Evolutionary conservation across 805 yeast genomes (phyloP).

Genomic region (Candida awuae): DNA sequence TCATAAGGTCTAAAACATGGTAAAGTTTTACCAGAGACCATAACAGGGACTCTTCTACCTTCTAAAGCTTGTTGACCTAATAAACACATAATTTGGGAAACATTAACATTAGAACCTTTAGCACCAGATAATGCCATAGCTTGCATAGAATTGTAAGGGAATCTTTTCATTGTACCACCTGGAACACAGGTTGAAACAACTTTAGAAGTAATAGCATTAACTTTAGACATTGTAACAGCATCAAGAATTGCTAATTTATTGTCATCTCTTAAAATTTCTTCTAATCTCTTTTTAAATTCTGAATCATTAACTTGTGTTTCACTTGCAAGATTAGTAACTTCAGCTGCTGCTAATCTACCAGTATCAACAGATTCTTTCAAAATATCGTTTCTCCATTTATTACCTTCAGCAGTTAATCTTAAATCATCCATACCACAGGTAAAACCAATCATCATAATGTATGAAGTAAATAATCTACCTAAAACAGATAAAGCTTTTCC

Average conservation of each 20-base stretch:
- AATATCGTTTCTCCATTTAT: conserved; percentile 78
- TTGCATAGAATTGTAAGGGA: conserved; percentile 97
- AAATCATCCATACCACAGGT: conserved; percentile 99
- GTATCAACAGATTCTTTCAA: conserved; percentile 67
- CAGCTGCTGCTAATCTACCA: conserved; percentile 90
- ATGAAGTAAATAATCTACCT: conserved; percentile 91
- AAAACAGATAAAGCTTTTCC: conserved; percentile 86
- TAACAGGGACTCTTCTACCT: conserved; percentile 98
- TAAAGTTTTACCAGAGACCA: conserved; percentile 96
- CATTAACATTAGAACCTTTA: conserved; percentile 96
- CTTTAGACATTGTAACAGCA: conserved; percentile 91
- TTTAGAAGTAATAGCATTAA: conserved; percentile 84
- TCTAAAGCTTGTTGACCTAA: conserved; percentile 98
- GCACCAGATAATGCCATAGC: conserved; percentile 99
- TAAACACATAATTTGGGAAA: conserved; percentile 98
- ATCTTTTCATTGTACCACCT: conserved; percentile 87
- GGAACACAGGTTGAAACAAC: conserved; percentile 95
- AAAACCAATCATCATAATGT: conserved; percentile 84
- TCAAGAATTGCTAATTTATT: conserved; percentile 87
- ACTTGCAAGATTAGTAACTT: conserved; percentile 76
- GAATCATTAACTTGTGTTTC: conserved; percentile 42
- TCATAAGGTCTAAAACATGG: conserved; percentile 96
- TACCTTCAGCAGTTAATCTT: conserved; percentile 86
- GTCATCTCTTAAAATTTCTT: conserved; percentile 92
- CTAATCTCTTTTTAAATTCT: conserved; percentile 80